These are phyloP conservation scores for Verbascum thapsus DNA, from an alignment of 257 asterid genomes.

Conservation along the genomic window DNA sequence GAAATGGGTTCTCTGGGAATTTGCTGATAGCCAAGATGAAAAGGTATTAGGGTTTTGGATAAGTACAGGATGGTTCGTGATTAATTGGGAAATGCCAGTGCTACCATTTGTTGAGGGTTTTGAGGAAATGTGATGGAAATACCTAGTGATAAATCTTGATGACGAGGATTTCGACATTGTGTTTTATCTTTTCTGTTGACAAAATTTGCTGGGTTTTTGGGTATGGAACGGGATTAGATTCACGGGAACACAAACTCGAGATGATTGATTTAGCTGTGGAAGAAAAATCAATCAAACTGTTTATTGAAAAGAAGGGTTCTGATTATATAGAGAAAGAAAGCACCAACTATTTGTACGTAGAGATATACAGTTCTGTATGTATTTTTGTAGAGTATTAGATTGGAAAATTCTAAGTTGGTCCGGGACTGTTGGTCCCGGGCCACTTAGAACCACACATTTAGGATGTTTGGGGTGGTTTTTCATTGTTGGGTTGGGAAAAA, in stretches of 20 bases:
- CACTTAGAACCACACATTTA: too few species aligned
- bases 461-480: too few species aligned
- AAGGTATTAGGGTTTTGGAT: conserved; percentile 40
- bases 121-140: conserved; percentile 48
- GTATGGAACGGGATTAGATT: conserved; percentile 14
- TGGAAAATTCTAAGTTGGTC: too few species aligned
- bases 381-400: too few species aligned
- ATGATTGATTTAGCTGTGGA: conserved; percentile 18
- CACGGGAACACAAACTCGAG: conserved; percentile 25
- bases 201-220: neutral
- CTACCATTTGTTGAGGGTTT: conserved; percentile 45
- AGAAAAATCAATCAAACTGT: conserved; percentile 14
- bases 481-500: too few species aligned
- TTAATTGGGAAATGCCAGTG: conserved; percentile 51
- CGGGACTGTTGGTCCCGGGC: too few species aligned
- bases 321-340: neutral
- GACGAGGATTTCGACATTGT: conserved; percentile 42
- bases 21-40: conserved; percentile 43
- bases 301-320: neutral
- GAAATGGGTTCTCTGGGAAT: conserved; percentile 45
- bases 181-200: neutral
- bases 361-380: neutral
- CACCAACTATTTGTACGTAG: neutral
- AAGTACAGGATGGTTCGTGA: conserved; percentile 37
- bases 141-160: conserved; percentile 53